These are phyloP conservation scores for Phytopythium litorale DNA, from an alignment of 352 stramenopile species.

Conservation along the genomic window DNA sequence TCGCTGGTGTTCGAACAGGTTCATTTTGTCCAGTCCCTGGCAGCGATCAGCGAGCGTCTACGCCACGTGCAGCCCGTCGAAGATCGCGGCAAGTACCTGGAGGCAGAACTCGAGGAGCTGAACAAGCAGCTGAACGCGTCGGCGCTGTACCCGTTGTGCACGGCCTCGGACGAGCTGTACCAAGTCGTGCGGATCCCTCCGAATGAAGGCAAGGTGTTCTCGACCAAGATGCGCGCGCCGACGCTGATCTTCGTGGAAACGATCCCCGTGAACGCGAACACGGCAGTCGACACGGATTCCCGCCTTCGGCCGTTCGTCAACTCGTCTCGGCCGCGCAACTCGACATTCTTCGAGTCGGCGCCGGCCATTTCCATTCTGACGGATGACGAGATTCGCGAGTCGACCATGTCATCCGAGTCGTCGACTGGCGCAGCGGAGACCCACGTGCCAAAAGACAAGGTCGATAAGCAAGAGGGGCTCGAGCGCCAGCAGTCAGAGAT, in stretches of 20 bases:
- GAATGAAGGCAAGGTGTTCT: constrained; percentile 79
- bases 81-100: constrained; percentile 43
- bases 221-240: constrained; percentile 79
- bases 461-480: background rate
- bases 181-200: constrained; percentile 70
- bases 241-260: constrained; percentile 78
- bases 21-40: constrained; percentile 66
- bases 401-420: constrained; percentile 25
- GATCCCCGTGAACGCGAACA: constrained; percentile 48
- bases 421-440: constrained; percentile 15
- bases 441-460: constrained; percentile 16
- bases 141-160: constrained; percentile 69
- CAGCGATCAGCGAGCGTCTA: constrained; percentile 64
- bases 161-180: constrained; percentile 66
- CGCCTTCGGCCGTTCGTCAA: constrained; percentile 51
- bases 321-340: constrained; percentile 44
- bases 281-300: constrained; percentile 27
- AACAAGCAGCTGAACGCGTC: constrained; percentile 54
- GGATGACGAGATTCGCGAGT: constrained; percentile 20
- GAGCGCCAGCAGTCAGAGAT: constrained; percentile 19
- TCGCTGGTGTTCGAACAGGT: constrained; percentile 73
- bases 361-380: constrained; percentile 4
- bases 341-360: constrained; percentile 63
- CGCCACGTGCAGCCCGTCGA: constrained; percentile 60
- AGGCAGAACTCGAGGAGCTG: constrained; percentile 40